Base-by-base conservation (phyloP, 257 asterid species). In the Solanum pennellii region DNA sequence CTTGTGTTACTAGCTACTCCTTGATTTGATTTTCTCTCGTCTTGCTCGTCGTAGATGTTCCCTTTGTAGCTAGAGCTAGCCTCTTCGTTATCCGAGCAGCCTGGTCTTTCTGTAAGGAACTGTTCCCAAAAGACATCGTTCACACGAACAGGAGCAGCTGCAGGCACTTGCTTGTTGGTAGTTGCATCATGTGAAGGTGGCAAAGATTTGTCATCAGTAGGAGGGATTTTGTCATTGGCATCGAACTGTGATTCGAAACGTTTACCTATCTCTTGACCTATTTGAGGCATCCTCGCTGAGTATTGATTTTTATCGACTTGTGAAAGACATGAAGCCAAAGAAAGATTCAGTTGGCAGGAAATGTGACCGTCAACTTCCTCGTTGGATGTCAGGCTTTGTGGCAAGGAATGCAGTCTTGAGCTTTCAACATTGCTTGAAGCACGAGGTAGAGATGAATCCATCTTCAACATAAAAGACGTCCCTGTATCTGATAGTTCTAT, bases 51-150 rank as follows among this genome's bases (percentile, higher is more conserved):
- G 1, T 73, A 87, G 16, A 87, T 85, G 85, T 83, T 88, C 42
- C 88, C 92, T 93, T 92, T 92, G 62, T 45, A 87, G 87, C 90
- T 47, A 86, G 98, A 94, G 92, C 92, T 90, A 18, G 97, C 95
- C 92, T 94, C 98, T 92, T 94, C 98, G 15, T 91, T 90, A 86
- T 96, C 98, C 0, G 96, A 87, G 89, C 94, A 93, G 49, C 98
- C 99, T 3, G 99, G 98, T 76, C 96, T 89, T 90, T 95, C 99
- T 0, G 98, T 97, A 60, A 97, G 89, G 89, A 95, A 97, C 88
- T 94, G 98, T 87, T 97, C 99, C 99, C 98, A 97, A 89, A 97
- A 97, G 35, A 92, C 94, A 91, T 97, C 98, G 86, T 97, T 97
- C 86, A 94, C 98, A 77, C 93, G 92, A 72, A 87, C 90, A 79